A percentile compares a stretch with the other conserved stretches of the same genome.
Conservation (phyloP, 305 asterid species). For the Plantago rigida region DNA sequence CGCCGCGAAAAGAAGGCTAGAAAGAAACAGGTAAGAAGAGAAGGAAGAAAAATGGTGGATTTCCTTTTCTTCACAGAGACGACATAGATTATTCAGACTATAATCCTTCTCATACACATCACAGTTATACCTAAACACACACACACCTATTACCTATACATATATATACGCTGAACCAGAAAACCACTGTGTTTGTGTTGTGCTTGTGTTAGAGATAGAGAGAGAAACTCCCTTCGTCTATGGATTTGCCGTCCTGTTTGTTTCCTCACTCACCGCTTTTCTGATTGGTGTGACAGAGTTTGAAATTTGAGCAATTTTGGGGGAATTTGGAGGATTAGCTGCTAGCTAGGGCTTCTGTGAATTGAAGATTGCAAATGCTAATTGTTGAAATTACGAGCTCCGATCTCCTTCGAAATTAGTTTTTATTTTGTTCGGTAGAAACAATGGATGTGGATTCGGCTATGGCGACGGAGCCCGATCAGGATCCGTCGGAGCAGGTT, state of each 20-base stretch:
- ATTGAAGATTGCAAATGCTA: slow-evolving; percentile 44
- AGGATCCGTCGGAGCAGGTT: slow-evolving; percentile 55
- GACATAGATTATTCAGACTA: background rate
- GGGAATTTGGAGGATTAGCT: too few species aligned
- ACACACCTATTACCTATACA: too few species aligned
- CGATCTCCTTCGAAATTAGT: slow-evolving; percentile 49
- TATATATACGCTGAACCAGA: too few species aligned
- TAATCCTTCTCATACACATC: too few species aligned
- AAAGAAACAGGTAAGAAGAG: background rate
- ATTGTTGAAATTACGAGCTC: slow-evolving; percentile 40
- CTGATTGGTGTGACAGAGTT: too few species aligned
- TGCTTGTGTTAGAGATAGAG: too few species aligned
- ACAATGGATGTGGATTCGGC: slow-evolving; percentile 75
- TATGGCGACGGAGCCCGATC: slow-evolving; percentile 70
- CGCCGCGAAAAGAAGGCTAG: background rate
- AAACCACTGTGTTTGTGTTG: too few species aligned
- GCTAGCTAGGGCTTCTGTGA: slow-evolving; percentile 30
- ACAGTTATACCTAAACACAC: too few species aligned
- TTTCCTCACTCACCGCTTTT: background rate
- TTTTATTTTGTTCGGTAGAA: slow-evolving; percentile 40
- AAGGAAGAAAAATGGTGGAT: background rate
- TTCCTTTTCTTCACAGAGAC: slow-evolving; percentile 9
- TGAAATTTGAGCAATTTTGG: background rate
- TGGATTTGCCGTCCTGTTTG: background rate
- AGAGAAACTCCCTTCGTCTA: too few species aligned